Evolutionary conservation across 1,139 yeast genomes (phyloP), one percentile per base, ranked within the genome.

Genomic region (Candida albicans): DNA sequence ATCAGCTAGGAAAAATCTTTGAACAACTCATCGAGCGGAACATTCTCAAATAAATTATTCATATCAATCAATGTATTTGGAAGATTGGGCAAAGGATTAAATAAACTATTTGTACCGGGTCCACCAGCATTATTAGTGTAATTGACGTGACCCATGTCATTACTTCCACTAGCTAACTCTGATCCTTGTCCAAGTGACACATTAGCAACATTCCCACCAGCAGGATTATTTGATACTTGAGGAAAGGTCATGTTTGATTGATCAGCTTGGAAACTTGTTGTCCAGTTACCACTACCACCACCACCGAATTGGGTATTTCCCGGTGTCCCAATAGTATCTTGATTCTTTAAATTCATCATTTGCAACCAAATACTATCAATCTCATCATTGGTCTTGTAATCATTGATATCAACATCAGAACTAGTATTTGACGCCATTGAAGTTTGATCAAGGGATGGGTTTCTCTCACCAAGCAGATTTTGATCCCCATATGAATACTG

Each of bases 361-460:
- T 58, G 64, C 35, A 64, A 42, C 69, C 69, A 65, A 35, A 64
- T 48, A 15, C 54, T 51, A 47, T 65, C 69, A 38, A 63, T 52
- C 38, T 58, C 57, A 27, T 59, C 59, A 34, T 56, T 56, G 6
- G 59, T 51, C 24, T 46, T 47, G 27, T 48, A 47, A 10, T 54
- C 54, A 8, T 48, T 41, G 8, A 32, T 11, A 34, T 52, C 53
- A 2, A 43, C 27, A 7, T 42, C 44, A 4, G 51, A 44, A 30
- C 46, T 42, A 8, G 41, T 36, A 8, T 45, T 45, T 0, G 52
- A 50, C 14, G 33, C 30, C 2, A 39, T 27, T 6, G 45, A 37
- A 25, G 28, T 33, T 39, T 37, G 10, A 35, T 41, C 41, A 35
- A 39, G 36, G 15, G 40, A 32, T 14, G 31, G 40, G 3, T 34